These are phyloP conservation scores for Penicillium paradoxum DNA, from an alignment of 495 filamentous ascomycete genomes.

Conservation along the genomic window DNA sequence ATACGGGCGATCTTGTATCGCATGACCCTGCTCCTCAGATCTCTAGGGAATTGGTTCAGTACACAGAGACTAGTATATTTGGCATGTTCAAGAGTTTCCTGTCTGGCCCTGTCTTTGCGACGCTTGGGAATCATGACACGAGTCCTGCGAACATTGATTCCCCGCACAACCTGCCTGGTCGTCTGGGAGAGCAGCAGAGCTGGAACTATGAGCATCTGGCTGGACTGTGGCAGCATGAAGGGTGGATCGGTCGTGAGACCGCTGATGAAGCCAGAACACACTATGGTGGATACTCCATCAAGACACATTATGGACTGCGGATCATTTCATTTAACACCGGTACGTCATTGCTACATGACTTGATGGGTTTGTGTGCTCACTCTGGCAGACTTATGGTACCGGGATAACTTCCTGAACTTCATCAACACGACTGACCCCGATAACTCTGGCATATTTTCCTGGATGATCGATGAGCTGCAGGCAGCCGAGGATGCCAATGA, in stretches of 20 bases:
- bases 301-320: slow-evolving; percentile 43
- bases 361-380: slow-evolving; percentile 12
- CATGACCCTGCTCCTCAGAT: slow-evolving; percentile 46
- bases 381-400: slow-evolving; percentile 47
- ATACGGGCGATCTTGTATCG: slow-evolving; percentile 54
- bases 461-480: slow-evolving; percentile 49
- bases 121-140: slow-evolving; percentile 54
- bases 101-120: slow-evolving; percentile 50
- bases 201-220: slow-evolving; percentile 55
- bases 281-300: slow-evolving; percentile 49
- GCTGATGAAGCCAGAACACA: slow-evolving; percentile 42
- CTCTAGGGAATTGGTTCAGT: slow-evolving; percentile 46
- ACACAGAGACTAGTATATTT: slow-evolving; percentile 46
- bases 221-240: slow-evolving; percentile 46
- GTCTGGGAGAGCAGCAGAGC: slow-evolving; percentile 49
- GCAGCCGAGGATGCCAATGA: slow-evolving; percentile 47
- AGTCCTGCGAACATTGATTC: slow-evolving; percentile 48
- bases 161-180: slow-evolving; percentile 47
- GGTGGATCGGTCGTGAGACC: slow-evolving; percentile 42
- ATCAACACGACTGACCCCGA: slow-evolving; percentile 47
- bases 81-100: slow-evolving; percentile 53
- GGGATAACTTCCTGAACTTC: slow-evolving; percentile 41
- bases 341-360: slow-evolving; percentile 14
- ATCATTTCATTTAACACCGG: slow-evolving; percentile 52
- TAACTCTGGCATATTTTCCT: slow-evolving; percentile 45